Percentiles rank a stretch among this genome's conserved stretches.
Evolutionary conservation across 768 basidiomycete species (phyloP).

Genomic region (Pholiota microspora): DNA sequence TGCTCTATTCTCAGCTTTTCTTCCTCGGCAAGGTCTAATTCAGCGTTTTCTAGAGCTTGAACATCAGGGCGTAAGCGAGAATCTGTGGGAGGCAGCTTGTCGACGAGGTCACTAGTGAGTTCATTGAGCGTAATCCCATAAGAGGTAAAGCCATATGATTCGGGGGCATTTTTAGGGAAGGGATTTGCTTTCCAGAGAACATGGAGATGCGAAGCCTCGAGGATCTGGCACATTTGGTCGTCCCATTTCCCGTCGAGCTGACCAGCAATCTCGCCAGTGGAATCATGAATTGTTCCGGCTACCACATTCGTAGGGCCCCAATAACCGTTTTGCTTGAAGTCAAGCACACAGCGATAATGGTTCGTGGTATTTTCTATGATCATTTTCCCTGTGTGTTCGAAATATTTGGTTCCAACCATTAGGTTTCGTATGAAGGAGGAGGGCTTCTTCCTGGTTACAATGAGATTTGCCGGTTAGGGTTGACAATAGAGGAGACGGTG

Average conservation of each 20-base stretch:
- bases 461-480: constrained; percentile 4
- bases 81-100: constrained; percentile 74
- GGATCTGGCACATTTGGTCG: constrained; percentile 68
- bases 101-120: constrained; percentile 62
- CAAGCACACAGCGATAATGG: constrained; percentile 62
- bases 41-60: constrained; percentile 76
- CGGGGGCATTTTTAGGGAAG: constrained; percentile 67
- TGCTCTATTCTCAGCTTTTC: constrained; percentile 76
- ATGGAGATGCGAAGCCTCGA: constrained; percentile 66
- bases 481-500: not conserved
- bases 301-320: constrained; percentile 80
- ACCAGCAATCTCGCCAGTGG: constrained; percentile 51
- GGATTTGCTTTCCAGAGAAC: constrained; percentile 76
- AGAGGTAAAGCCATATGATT: constrained; percentile 81
- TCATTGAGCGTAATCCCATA: constrained; percentile 83
- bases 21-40: constrained; percentile 65
- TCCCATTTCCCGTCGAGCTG: constrained; percentile 91
- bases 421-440: constrained; percentile 88
- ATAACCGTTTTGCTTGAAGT: constrained; percentile 85
- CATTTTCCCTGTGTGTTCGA: constrained; percentile 84
- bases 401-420: constrained; percentile 88
- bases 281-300: constrained; percentile 54
- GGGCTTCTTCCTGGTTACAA: constrained; percentile 66
- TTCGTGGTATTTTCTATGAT: constrained; percentile 62
- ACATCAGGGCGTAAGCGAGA: constrained; percentile 83